Evolutionary conservation across 306 rosid genomes (phyloP), one percentile per base, ranked within the genome.

Genomic region (Datisca glomerata): DNA sequence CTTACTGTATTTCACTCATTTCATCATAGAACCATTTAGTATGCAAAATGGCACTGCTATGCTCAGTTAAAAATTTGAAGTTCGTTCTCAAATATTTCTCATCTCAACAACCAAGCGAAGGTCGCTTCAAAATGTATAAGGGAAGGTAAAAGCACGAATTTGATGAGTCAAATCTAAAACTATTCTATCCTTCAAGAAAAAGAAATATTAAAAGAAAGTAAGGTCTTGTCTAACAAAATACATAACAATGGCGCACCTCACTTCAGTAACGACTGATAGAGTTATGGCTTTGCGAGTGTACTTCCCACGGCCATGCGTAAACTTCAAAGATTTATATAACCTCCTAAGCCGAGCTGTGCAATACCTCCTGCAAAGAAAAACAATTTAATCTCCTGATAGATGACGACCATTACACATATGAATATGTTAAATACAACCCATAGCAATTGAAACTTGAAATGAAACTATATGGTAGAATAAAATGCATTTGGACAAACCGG

Each of bases 241-340:
- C 40, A 34, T 34, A 14, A 34, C 14, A 9, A 51, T 11, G 17
- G 24, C 17, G 41, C 57, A 91, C 98, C 98, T 84, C 43, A 71
- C 98, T 75, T 91, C 98, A 3, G 76, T 78, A 53, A 91, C 86
- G 15, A 74, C 75, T 8, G 92, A 54, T 57, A 83, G 95, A n/a
- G 81, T 68, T 41, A 91, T 56, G 56, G 74, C 20, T 58, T 74
- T 72, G 50, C 69, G 69, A 31, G 80, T 24, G 61, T 80, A 84
- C 44, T 78, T 91, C 18, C 98, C 98, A 22, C 98, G 98, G 47
- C 98, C 98, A 60, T 91, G 98, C 38, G 96, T 84, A 62, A 91
- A 80, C 76, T 84, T 91, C 76, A 91, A 59, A 12, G 98, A 91
- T 51, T 80, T 91, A 36, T 84, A 91, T 49, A 91, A 64, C 65